phyloP scores from a whole-genome alignment of 257 asterid genomes.

The Rubia yunnanensis region DNA sequence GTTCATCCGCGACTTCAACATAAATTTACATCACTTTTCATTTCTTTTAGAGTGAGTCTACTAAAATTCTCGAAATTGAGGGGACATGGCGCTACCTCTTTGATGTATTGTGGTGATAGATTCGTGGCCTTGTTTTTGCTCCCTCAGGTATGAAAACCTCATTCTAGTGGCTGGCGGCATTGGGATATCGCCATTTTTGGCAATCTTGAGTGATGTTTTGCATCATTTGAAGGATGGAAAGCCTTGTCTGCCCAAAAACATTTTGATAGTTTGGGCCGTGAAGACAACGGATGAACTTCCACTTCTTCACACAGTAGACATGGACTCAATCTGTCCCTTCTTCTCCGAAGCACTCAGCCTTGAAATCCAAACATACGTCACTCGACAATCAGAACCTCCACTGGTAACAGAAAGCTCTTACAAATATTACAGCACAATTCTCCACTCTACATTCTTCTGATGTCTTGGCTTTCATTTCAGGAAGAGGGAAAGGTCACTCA shows the following conservation, averaged over 20 bases:
- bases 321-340: conserved; percentile 48
- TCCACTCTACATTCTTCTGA: neutral
- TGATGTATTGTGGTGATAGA: neutral
- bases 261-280: conserved; percentile 71
- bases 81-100: too few relatives aligned
- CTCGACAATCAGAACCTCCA: conserved; percentile 69
- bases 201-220: conserved; percentile 70
- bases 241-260: conserved; percentile 56
- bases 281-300: conserved; percentile 68
- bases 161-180: conserved; percentile 89
- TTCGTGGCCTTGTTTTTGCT: neutral
- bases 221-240: conserved; percentile 43
- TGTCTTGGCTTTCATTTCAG: conserved; percentile 25
- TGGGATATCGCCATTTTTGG: conserved; percentile 81
- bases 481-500: conserved; percentile 50
- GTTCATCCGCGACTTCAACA: neutral
- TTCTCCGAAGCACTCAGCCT: conserved; percentile 47
- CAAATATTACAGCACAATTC: neutral
- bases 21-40: neutral
- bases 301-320: conserved; percentile 58
- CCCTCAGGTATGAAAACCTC: conserved; percentile 63
- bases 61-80: too few relatives aligned
- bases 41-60: too few relatives aligned
- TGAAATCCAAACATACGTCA: conserved; percentile 69
- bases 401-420: conserved; percentile 34